Evolutionary conservation across 305 asterid species (phyloP), one percentile per base, ranked within the genome.

Genomic region (Caryopteris hybrid): DNA sequence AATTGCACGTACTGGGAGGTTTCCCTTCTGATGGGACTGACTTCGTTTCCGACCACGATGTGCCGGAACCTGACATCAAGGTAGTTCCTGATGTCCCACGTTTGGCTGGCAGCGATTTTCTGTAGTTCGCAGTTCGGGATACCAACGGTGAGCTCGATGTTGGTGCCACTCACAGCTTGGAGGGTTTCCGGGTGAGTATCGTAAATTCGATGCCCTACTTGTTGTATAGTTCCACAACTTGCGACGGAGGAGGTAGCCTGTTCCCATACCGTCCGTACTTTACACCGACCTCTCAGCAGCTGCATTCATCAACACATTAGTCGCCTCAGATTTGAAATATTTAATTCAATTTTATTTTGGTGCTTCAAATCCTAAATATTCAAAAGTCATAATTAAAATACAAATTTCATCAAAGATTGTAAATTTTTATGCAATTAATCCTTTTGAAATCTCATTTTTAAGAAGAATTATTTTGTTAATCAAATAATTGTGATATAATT

Each of bases 41-140:
- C 80, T 68, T 83, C 89, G 6, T 89, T 85, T 17, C 96, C 96
- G 16, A 80, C 88, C 0, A 86, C 81, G 4, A 90, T 79, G 80
- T 83, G 79, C 61, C 66, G 73, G 70, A 87, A 76, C 2, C 17
- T 68, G 17, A 83, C 87, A 48, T 67, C 53, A 1, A 81, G 76
- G 33, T 68, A 74, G 77, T 67, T 79, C 3, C 12, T 61, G 0
- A 88, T 74, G 25, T 88, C 92, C 59, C 73, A 75, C 9, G 47
- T 80, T 75, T 79, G 94, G 78, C 66, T 73, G 0, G 83, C 60
- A 10, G 84, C 86, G 12, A 85, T 0, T 1, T 16, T 23, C 12
- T 55, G 82, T 46, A 88, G 85, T 6, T 83, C 81, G 0, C 64
- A 1, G 77, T 90, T 88, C 2, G 87, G 88, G 16, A 84, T 81